A percentile compares a stretch with the other conserved stretches of the same genome.
Conservation (phyloP, 805 yeast genomes). For the Kuraishia molischiana region DNA sequence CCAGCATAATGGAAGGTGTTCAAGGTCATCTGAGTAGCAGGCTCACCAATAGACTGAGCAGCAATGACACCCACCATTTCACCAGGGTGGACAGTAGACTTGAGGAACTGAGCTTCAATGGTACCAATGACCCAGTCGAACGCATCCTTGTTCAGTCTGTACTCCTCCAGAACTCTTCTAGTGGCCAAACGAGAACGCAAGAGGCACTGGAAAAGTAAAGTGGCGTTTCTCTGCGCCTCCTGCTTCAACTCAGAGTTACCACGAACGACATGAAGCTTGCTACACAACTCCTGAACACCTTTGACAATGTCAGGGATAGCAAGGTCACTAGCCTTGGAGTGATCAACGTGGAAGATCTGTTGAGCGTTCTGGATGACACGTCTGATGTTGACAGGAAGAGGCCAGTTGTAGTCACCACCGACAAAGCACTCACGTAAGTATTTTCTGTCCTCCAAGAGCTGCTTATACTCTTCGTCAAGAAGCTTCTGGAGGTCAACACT, state of each 20-base stretch:
- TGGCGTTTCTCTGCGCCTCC: constrained; percentile 92
- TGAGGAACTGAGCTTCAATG: constrained; percentile 86
- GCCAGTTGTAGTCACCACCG: constrained; percentile 96
- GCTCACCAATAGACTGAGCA: constrained; percentile 97
- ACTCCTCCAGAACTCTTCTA: constrained; percentile 88
- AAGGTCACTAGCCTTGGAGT: constrained; percentile 82
- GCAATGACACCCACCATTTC: constrained; percentile 98
- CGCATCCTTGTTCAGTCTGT: constrained; percentile 70
- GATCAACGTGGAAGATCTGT: constrained; percentile 91
- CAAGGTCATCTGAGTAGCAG: constrained; percentile 96
- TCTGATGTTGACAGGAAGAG: constrained; percentile 92
- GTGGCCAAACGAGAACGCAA: constrained; percentile 87
- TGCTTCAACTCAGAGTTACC: constrained; percentile 64
- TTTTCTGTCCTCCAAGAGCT: constrained; percentile 65
- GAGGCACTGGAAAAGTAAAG: constrained; percentile 80
- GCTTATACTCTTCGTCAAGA: constrained; percentile 78
- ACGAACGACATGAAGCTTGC: constrained; percentile 65
- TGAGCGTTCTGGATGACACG: constrained; percentile 96
- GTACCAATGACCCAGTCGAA: constrained; percentile 96
- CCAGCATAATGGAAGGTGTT: constrained; percentile 98
- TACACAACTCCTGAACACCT: constrained; percentile 61
- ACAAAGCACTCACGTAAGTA: constrained; percentile 78
- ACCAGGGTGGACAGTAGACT: constrained; percentile 90
- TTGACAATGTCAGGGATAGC: constrained; percentile 71
- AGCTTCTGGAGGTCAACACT: constrained; percentile 73